Evolutionary conservation across 495 filamentous ascomycete species (phyloP), one percentile per base, ranked within the genome.

Genomic region (Pyronema omphalodes): DNA sequence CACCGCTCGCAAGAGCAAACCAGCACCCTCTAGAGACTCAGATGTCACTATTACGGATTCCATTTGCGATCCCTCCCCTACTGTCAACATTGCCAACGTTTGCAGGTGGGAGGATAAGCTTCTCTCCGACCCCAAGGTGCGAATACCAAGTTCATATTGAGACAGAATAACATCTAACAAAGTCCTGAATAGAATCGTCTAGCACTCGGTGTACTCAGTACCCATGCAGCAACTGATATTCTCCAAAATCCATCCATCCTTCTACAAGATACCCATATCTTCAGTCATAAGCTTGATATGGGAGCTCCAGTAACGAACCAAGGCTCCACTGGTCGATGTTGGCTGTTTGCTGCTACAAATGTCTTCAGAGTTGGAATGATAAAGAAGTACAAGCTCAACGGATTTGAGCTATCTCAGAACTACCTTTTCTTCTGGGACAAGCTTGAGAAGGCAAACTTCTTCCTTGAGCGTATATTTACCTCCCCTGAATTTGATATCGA

Each of bases 401-500:
- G 75, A n/a, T 88, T 84, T 63, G 82, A 94, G 70, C 74, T 94
- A 1, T 84, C 79, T 36, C 87, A 94, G 61, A 76, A 81, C 1
- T 94, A 91, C 60, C 75, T 93, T n/a, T 91, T 88, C 71, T 94
- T 85, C 75, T 93, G 83, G 80, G 86, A 94, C 66, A 94, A 94
- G 68, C 75, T 93, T 17, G 87, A 94, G 68, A 94, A 94, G 66
- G 78, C 82, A 7, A 93, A 93, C 62, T 94, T 74, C 65, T 91
- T 91, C 71, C 72, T 91, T 18, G 84, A 89, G 66, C 79, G 61
- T 64, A 48, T 29, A 57, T 56, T 40, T 17, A 15, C 9, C n/a
- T 47, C 18, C 18, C 17, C 23, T 29, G 39, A 43, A 12, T 43
- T 43, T 43, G 6, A n/a, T 3, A 14, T 15, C 29, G 34, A 45